Base-by-base conservation (phyloP, 2,329 filamentous ascomycete genomes). In the Chrysosporium queenslandicum region DNA sequence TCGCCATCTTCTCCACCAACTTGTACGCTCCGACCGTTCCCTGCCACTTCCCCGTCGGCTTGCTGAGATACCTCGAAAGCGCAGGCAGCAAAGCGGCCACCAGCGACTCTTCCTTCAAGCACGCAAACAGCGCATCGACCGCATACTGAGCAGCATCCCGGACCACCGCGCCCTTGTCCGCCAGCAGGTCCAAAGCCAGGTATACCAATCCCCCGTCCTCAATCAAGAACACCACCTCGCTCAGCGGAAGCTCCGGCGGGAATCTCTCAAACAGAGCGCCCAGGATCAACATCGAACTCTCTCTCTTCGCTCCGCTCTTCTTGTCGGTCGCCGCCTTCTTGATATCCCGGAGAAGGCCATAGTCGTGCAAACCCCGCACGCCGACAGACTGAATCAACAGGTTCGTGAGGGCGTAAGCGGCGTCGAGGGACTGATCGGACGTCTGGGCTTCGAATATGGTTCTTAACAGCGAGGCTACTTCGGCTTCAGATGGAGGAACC, bases 41-140 rank as follows among this genome's bases (percentile, higher is more conserved):
- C 72, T 98, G 92, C 92, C 92, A 98, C 73, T 98, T 98, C 59
- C 87, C 90, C 14, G 88, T 86, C 64, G 81, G 82, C 72, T 88
- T 94, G 65, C 77, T 76, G 27, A 98, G 77, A 67, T 97, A 97
- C 49, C 77, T 71, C 56, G 76, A 71, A 37, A 98, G 74, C 14
- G 81, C 78, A 2, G 92, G 89, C 48, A 98, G 75, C 39, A 98
- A 78, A 18, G 86, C 90, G 57, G 81, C 79, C 49, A 94, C 85
- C 63, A 94, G 80, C 46, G 87, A 83, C 74, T 97, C 92, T 52
- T 88, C 74, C 64, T 80, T 83, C 57, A 98, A 74, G 64, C 85
- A 81, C 59, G 77, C 77, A 69, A 95, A 94, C 21, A 97, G 77
- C 21, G 87, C 85, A 67, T 98, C 90, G 53, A 98, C 78, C 29